Evolutionary conservation across 805 yeast species (phyloP).

Genomic region (Wickerhamomyces alni): DNA sequence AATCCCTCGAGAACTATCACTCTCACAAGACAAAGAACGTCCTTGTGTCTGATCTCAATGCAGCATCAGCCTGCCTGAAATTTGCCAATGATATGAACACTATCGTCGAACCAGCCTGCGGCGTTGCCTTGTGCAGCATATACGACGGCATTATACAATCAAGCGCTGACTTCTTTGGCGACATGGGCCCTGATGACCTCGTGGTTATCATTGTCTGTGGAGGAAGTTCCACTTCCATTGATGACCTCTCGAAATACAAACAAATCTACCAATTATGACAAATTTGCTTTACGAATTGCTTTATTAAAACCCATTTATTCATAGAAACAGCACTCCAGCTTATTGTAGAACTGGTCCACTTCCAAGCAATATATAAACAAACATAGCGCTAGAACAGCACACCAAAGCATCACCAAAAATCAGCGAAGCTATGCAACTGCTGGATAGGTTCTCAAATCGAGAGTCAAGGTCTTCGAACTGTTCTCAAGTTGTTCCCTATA

Average conservation of each 20-base stretch:
- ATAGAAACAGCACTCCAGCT: no score
- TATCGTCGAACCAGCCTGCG: constrained; percentile 69
- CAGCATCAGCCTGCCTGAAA: constrained; percentile 44
- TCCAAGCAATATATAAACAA: no score
- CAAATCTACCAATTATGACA: constrained; percentile 9
- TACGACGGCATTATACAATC: constrained; percentile 29
- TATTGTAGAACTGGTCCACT: no score
- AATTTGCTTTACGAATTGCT: not conserved
- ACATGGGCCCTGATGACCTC: constrained; percentile 33
- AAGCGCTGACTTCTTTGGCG: constrained; percentile 25
- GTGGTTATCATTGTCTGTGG: constrained; percentile 59
- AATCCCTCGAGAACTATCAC: constrained; percentile 40
- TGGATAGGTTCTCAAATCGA: constrained; percentile 63
- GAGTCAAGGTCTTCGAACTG: constrained; percentile 65
- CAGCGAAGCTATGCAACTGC: constrained; percentile 15
- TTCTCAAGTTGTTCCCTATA: constrained; percentile 74
- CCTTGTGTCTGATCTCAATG: constrained; percentile 48
- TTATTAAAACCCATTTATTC: not conserved
- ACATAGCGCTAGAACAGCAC: not conserved
- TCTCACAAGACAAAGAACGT: constrained; percentile 35
- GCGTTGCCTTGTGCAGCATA: constrained; percentile 57
- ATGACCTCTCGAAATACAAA: constrained; percentile 20
- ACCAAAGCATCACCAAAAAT: not conserved
- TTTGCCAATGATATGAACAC: constrained; percentile 46
- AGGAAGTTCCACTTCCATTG: constrained; percentile 33